These are phyloP conservation scores for Omphalotus guepiniiformis DNA, from an alignment of 768 basidiomycete species.

Conservation along the genomic window DNA sequence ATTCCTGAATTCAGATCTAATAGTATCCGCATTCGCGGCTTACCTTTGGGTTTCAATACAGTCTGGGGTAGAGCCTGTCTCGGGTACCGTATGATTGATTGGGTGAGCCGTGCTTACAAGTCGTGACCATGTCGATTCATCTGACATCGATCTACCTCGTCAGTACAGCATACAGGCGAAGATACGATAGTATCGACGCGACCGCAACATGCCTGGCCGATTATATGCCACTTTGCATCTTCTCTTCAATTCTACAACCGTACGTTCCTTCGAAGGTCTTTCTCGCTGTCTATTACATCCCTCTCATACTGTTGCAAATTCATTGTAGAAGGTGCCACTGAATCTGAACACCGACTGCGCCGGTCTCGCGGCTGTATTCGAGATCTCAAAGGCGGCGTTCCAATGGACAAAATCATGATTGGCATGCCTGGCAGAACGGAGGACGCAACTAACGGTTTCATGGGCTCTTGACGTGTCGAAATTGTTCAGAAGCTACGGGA, in stretches of 20 bases:
- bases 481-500: slow-evolving; percentile 35
- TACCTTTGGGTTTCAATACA: no score
- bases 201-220: not conserved
- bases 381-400: slow-evolving; percentile 37
- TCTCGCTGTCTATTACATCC: not conserved
- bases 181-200: slow-evolving; percentile 13
- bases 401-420: slow-evolving; percentile 46
- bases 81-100: slow-evolving; percentile 36
- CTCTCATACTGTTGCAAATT: not conserved
- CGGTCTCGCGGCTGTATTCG: slow-evolving; percentile 36
- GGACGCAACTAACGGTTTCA: slow-evolving; percentile 41
- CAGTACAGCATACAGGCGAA: no score
- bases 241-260: slow-evolving; percentile 4
- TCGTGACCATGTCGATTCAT: slow-evolving; percentile 13
- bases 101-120: slow-evolving; percentile 30
- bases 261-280: not conserved
- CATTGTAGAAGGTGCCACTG: slow-evolving; percentile 32
- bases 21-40: no score
- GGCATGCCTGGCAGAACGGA: slow-evolving; percentile 41
- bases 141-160: not conserved
- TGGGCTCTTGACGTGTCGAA: slow-evolving; percentile 36
- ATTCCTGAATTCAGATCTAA: no score
- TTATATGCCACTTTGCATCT: not conserved
- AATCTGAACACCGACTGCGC: slow-evolving; percentile 42
- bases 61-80: slow-evolving; percentile 19